These are phyloP conservation scores for Tagetes patula DNA, from an alignment of 129 eudicot genomes.

Conservation along the genomic window DNA sequence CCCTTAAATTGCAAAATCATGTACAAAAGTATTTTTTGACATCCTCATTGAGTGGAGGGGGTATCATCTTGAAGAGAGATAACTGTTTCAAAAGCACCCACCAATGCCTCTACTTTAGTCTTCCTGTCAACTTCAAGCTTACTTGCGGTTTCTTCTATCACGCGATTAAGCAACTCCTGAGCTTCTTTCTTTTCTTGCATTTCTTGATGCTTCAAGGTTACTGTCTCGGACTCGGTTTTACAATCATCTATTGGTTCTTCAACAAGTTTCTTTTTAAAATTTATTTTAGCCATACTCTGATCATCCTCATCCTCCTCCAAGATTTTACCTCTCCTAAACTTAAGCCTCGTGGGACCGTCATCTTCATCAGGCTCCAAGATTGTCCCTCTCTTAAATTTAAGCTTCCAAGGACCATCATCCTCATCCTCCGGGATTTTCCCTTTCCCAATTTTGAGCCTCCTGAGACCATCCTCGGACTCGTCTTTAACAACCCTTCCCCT, in stretches of 20 bases:
- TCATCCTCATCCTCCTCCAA: conserved; percentile 32
- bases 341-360: conserved; percentile 7
- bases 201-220: conserved; percentile 77
- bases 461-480: conserved; percentile 39
- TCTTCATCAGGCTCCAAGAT: conserved; percentile 33
- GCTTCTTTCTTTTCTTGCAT: conserved; percentile 64
- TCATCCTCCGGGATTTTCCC: conserved; percentile 41
- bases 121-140: conserved; percentile 76
- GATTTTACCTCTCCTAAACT: conserved; percentile 21
- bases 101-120: conserved; percentile 91
- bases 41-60: conserved; percentile 35
- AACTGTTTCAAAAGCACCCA: conserved; percentile 96
- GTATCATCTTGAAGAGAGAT: conserved; percentile 67
- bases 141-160: conserved; percentile 87
- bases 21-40: background rate
- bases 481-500: conserved; percentile 57
- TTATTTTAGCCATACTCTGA: conserved; percentile 31
- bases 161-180: conserved; percentile 62
- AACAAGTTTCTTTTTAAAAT: conserved; percentile 22
- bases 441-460: conserved; percentile 58
- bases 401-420: conserved; percentile 48
- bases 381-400: conserved; percentile 55
- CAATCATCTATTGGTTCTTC: conserved; percentile 16
- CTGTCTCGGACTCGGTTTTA: conserved; percentile 27
- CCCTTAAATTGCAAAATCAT: background rate